phyloP scores from a whole-genome alignment of 208 protist genomes.

The Acanthamoeba royreba region DNA sequence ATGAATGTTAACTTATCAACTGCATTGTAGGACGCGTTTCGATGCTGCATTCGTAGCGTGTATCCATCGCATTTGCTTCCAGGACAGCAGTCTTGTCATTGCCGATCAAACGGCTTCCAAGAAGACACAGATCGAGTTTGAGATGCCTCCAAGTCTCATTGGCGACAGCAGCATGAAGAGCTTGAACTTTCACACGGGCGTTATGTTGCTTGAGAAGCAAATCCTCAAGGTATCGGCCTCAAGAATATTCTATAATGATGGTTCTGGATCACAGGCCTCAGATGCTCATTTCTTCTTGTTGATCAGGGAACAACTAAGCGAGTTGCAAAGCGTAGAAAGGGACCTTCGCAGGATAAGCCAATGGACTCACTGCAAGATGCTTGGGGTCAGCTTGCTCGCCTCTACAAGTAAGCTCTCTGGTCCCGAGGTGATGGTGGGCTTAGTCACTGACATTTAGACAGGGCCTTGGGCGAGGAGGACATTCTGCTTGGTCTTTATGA shows the following conservation, averaged over 20 bases:
- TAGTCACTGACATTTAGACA: neutral
- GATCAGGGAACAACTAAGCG: neutral
- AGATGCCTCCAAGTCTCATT: conserved; percentile 36
- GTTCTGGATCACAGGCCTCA: neutral
- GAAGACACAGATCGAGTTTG: conserved; percentile 13
- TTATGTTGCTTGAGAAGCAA: conserved; percentile 73
- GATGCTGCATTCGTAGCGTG: conserved; percentile 46
- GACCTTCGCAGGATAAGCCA: neutral
- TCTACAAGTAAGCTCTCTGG: conserved; percentile 52
- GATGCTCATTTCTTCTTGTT: neutral
- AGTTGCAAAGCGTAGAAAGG: conserved; percentile 13
- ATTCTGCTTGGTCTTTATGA: conserved; percentile 71
- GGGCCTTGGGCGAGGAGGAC: conserved; percentile 73
- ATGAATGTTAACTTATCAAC: neutral
- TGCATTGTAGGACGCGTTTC: neutral
- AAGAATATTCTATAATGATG: neutral
- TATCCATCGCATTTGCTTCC: conserved; percentile 46
- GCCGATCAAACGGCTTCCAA: neutral
- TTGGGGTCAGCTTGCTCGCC: conserved; percentile 55
- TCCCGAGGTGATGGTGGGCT: no score
- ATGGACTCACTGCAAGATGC: conserved; percentile 1
- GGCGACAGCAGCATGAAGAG: conserved; percentile 54
- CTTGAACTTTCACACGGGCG: conserved; percentile 55
- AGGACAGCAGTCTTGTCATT: neutral
- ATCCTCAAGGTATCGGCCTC: conserved; percentile 42